Evolutionary conservation across 495 filamentous ascomycete genomes (phyloP).

Genomic region (Penicillium pancosmium): DNA sequence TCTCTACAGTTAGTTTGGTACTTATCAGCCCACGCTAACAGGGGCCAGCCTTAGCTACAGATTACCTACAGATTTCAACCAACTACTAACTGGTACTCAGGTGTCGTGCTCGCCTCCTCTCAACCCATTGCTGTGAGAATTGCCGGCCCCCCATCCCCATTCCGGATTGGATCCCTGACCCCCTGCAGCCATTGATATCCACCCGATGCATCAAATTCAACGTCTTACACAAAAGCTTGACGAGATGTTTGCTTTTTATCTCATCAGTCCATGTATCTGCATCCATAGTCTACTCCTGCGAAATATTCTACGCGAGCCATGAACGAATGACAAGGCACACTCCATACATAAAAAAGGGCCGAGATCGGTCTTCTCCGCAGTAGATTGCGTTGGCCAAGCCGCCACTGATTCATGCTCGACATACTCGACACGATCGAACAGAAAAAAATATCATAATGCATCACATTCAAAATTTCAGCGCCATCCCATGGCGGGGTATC

Average conservation of each 20-base stretch:
- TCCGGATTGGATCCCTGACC: constrained; percentile 2
- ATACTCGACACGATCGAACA: not conserved
- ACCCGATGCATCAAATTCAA: constrained; percentile 3
- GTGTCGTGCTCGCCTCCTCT: not conserved
- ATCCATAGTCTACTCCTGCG: too few species aligned
- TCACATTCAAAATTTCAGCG: not conserved
- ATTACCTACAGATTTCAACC: too few species aligned
- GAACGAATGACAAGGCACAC: too few species aligned
- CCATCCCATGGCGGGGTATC: constrained; percentile 22
- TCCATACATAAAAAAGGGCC: not conserved
- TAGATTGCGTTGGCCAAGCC: not conserved
- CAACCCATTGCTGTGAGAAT: not conserved
- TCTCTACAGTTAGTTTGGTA: too few species aligned
- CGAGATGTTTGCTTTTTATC: not conserved
- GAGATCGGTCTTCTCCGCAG: constrained; percentile 6
- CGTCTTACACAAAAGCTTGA: constrained; percentile 10
- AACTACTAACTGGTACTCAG: too few species aligned
- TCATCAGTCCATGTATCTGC: too few species aligned
- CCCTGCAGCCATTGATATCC: constrained; percentile 2
- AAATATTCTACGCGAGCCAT: too few species aligned
- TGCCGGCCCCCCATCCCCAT: not conserved
- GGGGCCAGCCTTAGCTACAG: too few species aligned
- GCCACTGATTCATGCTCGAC: too few species aligned
- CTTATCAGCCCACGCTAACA: too few species aligned
- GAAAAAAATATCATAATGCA: constrained; percentile 4